phyloP scores from a whole-genome alignment of 83 land plant genomes.

The Thuja plicata region DNA sequence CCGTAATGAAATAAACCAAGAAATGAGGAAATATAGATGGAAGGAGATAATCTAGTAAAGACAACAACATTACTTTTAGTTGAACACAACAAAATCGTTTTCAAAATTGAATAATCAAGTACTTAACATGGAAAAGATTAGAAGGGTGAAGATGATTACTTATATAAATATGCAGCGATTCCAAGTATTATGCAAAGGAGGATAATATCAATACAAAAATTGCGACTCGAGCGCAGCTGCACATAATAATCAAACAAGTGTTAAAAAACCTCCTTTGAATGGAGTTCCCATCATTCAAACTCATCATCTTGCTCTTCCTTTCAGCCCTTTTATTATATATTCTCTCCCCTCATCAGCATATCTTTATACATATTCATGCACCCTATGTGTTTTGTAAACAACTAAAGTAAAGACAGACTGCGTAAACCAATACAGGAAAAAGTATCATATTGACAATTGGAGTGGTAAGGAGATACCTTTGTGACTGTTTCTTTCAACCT shows the following conservation, averaged over 20 bases:
- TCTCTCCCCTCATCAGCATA: not conserved
- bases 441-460: not conserved
- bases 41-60: not conserved
- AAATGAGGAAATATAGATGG: not conserved
- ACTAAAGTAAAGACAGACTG: not conserved
- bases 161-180: constrained; percentile 77
- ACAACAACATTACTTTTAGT: not conserved
- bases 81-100: not conserved
- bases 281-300: not conserved
- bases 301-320: not conserved
- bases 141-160: constrained; percentile 35
- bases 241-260: constrained; percentile 7
- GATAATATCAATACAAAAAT: constrained; percentile 82
- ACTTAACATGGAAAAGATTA: not conserved
- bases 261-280: not conserved
- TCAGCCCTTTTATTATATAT: not conserved
- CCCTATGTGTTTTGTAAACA: not conserved
- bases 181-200: constrained; percentile 70
- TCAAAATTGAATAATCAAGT: not conserved
- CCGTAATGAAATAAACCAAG: not conserved
- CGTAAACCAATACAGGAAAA: not conserved
- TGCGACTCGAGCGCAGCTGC: constrained; percentile 86
- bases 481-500: constrained; percentile 79
- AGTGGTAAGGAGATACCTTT: constrained; percentile 32
- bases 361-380: not conserved